Evolutionary conservation across 2,329 filamentous ascomycete species (phyloP).

Genomic region (Chaetomiaceae sp.): DNA sequence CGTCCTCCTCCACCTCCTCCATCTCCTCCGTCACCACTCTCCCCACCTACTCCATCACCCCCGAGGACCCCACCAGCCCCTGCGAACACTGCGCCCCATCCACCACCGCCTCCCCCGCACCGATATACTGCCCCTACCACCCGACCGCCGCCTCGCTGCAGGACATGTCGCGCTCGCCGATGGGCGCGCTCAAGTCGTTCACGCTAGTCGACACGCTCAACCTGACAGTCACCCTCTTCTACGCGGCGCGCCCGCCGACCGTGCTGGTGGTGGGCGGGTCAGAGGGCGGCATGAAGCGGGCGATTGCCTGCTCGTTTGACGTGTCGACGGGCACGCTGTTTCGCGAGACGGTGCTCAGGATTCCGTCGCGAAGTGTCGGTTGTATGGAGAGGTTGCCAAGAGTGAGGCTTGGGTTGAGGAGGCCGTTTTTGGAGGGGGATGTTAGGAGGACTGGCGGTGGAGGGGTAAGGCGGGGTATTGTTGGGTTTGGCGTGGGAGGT

Average conservation of each 20-base stretch:
- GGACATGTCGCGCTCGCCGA: background rate
- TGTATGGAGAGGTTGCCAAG: conserved; percentile 31
- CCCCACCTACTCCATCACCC: conserved; percentile 2
- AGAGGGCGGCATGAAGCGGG: conserved; percentile 43
- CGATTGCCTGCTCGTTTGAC: conserved; percentile 39
- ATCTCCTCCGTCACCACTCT: background rate
- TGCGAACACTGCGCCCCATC: background rate
- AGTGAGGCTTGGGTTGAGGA: conserved; percentile 22
- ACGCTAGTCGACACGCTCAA: conserved; percentile 34
- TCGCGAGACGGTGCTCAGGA: conserved; percentile 38
- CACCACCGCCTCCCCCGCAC: background rate
- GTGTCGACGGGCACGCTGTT: conserved; percentile 35
- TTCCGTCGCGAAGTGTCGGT: conserved; percentile 34
- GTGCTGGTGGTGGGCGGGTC: conserved; percentile 35
- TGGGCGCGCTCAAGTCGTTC: conserved; percentile 26
- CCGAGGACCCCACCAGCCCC: conserved; percentile 4
- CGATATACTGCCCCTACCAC: background rate
- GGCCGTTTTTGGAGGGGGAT: conserved; percentile 7
- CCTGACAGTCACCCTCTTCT: conserved; percentile 32
- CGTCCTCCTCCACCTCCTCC: background rate
- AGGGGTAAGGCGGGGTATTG: no score
- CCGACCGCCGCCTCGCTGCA: background rate
- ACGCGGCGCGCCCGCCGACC: conserved; percentile 33
- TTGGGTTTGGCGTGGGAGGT: no score
- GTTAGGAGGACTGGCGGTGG: no score